Evolutionary conservation across 306 rosid species (phyloP).

Genomic region (Purshia tridentata): DNA sequence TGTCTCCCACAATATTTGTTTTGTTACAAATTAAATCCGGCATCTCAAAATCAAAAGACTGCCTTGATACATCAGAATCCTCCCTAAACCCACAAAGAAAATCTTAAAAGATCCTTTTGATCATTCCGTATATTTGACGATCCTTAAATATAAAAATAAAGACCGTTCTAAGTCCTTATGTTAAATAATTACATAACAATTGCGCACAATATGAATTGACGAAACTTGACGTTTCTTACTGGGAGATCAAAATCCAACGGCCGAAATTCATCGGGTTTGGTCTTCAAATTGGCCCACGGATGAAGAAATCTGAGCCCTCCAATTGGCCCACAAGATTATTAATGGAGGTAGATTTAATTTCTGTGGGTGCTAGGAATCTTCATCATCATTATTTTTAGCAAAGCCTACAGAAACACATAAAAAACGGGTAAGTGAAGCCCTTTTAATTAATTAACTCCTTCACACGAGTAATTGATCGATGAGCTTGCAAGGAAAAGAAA

Average conservation of each 20-base stretch:
- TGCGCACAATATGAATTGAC: constrained; percentile 29
- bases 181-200: neutral
- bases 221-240: constrained; percentile 46
- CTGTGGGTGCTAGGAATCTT: constrained; percentile 49
- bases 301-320: constrained; percentile 3
- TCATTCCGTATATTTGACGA: constrained; percentile 40
- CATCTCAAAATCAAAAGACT: constrained; percentile 22
- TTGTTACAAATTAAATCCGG: constrained; percentile 16
- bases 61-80: constrained; percentile 27
- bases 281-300: constrained; percentile 18
- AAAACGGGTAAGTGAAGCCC: constrained; percentile 31
- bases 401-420: constrained; percentile 24
- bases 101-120: constrained; percentile 54
- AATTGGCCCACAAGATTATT: constrained; percentile 14
- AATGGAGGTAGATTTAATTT: neutral
- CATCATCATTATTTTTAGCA: constrained; percentile 26
- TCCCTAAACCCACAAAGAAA: constrained; percentile 25
- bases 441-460: neutral
- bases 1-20: constrained; percentile 46
- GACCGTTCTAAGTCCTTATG: neutral
- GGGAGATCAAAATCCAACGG: constrained; percentile 42
- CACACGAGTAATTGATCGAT: constrained; percentile 26
- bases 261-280: neutral
- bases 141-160: constrained; percentile 19
- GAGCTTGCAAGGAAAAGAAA: constrained; percentile 19